Conservation (phyloP, 163 green algal genomes). For the Scenedesmus sp. region DNA sequence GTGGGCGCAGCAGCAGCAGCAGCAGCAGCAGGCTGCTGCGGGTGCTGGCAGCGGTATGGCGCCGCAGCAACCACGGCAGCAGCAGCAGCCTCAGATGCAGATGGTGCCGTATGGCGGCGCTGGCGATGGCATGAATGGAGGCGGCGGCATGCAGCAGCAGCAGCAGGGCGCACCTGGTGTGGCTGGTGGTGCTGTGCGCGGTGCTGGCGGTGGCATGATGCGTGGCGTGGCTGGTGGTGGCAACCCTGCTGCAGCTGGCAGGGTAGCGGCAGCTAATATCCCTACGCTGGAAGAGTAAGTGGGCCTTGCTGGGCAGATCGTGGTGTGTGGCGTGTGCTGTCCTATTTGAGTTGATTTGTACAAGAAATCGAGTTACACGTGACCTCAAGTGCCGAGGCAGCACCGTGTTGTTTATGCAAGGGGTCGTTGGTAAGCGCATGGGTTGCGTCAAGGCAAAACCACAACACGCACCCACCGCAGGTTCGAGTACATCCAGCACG, state of each 20-base stretch:
- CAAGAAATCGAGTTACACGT: too few relatives aligned
- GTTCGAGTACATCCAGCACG: too few relatives aligned
- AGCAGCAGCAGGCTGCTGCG: background rate
- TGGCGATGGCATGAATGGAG: background rate
- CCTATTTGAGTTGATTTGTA: background rate
- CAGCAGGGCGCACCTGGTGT: conserved; percentile 11
- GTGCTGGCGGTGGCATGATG: conserved; percentile 12
- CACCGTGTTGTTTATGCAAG: too few relatives aligned
- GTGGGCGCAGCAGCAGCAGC: background rate
- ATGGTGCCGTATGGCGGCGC: conserved; percentile 19
- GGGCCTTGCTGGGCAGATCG: background rate
- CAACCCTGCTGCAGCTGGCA: conserved; percentile 14
- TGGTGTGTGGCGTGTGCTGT: background rate
- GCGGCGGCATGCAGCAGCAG: conserved; percentile 8
- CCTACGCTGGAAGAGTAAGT: conserved; percentile 49
- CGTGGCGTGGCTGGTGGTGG: background rate
- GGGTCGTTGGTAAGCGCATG: too few relatives aligned
- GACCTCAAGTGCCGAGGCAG: too few relatives aligned
- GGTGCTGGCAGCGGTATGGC: background rate
- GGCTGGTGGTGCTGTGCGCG: background rate
- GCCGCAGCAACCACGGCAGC: background rate
- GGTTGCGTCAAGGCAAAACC: too few relatives aligned
- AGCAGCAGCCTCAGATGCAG: conserved; percentile 3
- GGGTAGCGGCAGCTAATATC: background rate
- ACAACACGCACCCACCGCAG: too few relatives aligned